Evolutionary conservation across 2,329 filamentous ascomycete species (phyloP).

Genomic region (Pseudogymnoascus sp.): DNA sequence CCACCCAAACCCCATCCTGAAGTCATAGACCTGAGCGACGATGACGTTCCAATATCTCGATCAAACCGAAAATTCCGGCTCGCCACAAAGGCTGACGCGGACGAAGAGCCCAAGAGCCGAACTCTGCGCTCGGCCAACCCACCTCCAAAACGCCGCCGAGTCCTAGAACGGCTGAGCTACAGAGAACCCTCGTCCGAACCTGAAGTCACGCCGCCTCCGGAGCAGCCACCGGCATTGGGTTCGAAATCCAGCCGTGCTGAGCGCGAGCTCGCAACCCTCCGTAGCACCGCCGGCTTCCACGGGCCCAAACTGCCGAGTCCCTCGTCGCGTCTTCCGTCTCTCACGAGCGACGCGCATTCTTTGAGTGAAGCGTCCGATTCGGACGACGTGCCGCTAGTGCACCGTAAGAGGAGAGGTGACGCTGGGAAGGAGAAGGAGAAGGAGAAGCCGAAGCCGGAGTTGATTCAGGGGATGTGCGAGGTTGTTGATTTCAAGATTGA

Average conservation of each 20-base stretch:
- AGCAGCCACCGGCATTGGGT: constrained; percentile 4
- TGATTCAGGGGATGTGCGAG: constrained; percentile 61
- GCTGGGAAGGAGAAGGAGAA: constrained; percentile 23
- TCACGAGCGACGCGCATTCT: neutral
- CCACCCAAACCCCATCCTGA: neutral
- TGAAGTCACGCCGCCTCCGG: neutral
- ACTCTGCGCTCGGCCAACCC: constrained; percentile 17
- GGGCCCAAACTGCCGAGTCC: constrained; percentile 8
- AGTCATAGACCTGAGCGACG: neutral
- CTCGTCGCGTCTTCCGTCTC: neutral
- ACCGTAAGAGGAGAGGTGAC: constrained; percentile 14
- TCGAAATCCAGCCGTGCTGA: constrained; percentile 12
- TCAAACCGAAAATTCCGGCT: neutral
- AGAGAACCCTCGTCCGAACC: neutral
- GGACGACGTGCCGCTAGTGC: constrained; percentile 11
- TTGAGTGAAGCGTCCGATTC: constrained; percentile 10
- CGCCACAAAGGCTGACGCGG: neutral
- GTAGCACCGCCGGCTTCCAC: constrained; percentile 22
- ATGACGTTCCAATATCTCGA: neutral
- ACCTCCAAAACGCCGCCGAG: constrained; percentile 9
- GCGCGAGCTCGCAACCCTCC: constrained; percentile 22
- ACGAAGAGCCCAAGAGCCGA: neutral
- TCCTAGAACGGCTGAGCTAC: neutral
- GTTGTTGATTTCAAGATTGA: constrained; percentile 65
- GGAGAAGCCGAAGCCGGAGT: constrained; percentile 26